These are phyloP conservation scores for Albugo candida DNA, from an alignment of 352 stramenopile species.

Conservation along the genomic window DNA sequence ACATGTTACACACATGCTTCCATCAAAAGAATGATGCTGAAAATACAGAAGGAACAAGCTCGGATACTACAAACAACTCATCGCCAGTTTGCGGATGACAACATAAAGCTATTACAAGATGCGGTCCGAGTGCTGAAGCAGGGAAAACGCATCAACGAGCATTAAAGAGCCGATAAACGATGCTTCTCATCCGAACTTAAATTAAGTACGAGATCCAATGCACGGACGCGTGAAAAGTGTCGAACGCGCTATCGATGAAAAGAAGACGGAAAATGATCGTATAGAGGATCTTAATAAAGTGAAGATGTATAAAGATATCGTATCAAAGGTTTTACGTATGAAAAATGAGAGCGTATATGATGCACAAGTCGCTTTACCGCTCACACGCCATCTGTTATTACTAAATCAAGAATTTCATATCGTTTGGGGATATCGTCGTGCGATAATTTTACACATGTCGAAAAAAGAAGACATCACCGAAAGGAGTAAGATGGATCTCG, in stretches of 20 bases:
- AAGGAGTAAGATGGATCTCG: constrained; percentile 17
- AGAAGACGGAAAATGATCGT: constrained; percentile 38
- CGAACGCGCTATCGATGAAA: constrained; percentile 46
- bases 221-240: constrained; percentile 59
- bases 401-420: constrained; percentile 94
- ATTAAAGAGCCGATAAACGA: too few species aligned
- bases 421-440: constrained; percentile 92
- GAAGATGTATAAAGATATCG: constrained; percentile 61
- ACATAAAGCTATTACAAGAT: too few species aligned
- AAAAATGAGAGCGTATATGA: constrained; percentile 15
- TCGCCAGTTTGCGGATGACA: too few species aligned
- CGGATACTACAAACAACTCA: too few species aligned
- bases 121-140: too few species aligned
- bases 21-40: too few species aligned
- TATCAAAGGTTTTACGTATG: constrained; percentile 40
- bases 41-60: too few species aligned
- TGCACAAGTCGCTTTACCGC: constrained; percentile 27
- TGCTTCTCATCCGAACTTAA: neutral
- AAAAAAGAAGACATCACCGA: constrained; percentile 1
- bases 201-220: constrained; percentile 29
- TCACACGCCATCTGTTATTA: constrained; percentile 85
- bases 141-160: too few species aligned
- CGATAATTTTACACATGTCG: constrained; percentile 40
- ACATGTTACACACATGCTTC: too few species aligned
- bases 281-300: constrained; percentile 40